Percentiles rank a stretch among this genome's conserved stretches.
Conservation (phyloP, 1,284 basidiomycete species). For the Mycena citricolor region DNA sequence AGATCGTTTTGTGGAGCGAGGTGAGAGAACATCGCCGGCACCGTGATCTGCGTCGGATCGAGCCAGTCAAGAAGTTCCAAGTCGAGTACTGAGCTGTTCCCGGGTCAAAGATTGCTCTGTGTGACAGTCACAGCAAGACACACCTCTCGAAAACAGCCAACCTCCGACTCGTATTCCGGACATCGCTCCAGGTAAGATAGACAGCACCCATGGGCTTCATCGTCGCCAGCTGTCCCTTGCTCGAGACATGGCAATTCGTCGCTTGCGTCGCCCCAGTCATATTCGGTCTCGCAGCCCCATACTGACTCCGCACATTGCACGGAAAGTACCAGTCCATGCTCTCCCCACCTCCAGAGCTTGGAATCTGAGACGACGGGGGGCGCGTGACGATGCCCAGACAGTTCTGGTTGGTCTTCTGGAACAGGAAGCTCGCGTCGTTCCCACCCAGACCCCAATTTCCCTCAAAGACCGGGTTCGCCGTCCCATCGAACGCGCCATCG, state of each 20-base stretch:
- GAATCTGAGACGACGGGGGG: slow-evolving; percentile 67
- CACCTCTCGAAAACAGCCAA: slow-evolving; percentile 90
- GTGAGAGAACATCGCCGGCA: slow-evolving; percentile 80
- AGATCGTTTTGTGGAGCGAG: too few relatives aligned
- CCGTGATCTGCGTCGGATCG: slow-evolving; percentile 72
- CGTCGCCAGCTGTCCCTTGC: slow-evolving; percentile 27
- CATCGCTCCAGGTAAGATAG: slow-evolving; percentile 90
- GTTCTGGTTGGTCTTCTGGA: slow-evolving; percentile 86
- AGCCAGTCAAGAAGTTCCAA: slow-evolving; percentile 85
- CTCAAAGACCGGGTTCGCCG: slow-evolving; percentile 79
- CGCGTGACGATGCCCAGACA: slow-evolving; percentile 80
- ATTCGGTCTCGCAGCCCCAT: slow-evolving; percentile 65
- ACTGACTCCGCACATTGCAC: slow-evolving; percentile 86
- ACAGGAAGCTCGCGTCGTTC: slow-evolving; percentile 91
- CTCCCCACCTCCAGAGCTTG: slow-evolving; percentile 51
- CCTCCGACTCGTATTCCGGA: slow-evolving; percentile 70
- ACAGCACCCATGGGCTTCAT: slow-evolving; percentile 77
- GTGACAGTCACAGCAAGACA: slow-evolving; percentile 41
- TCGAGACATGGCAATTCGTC: slow-evolving; percentile 74
- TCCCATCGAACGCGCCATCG: slow-evolving; percentile 69
- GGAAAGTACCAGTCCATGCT: slow-evolving; percentile 90
- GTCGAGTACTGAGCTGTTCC: slow-evolving; percentile 80
- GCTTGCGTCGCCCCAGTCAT: slow-evolving; percentile 61
- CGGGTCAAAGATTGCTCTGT: slow-evolving; percentile 1
- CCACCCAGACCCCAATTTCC: slow-evolving; percentile 78